Evolutionary conservation across 345 rosid species (phyloP).

Genomic region (Salix brachista): DNA sequence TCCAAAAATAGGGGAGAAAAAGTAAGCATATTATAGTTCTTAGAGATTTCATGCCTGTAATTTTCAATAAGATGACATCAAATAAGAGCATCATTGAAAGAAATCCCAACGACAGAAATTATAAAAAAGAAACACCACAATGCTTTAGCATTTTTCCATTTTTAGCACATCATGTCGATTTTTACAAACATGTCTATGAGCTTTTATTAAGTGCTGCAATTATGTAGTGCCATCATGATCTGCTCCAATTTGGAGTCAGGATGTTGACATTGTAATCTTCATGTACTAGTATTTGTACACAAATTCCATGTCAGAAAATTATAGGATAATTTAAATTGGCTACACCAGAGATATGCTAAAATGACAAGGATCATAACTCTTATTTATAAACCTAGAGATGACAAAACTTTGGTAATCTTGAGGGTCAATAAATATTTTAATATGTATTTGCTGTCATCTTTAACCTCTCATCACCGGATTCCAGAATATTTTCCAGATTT

Average conservation of each 20-base stretch:
- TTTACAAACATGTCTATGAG: neutral
- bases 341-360: neutral
- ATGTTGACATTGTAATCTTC: neutral
- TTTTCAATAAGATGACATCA: neutral
- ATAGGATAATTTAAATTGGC: neutral
- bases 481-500: no score
- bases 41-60: slow-evolving; percentile 4
- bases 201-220: neutral
- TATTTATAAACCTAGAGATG: neutral
- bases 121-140: neutral
- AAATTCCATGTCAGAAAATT: neutral
- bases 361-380: neutral
- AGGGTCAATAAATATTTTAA: neutral
- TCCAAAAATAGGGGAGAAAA: neutral
- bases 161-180: neutral
- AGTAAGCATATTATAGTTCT: slow-evolving; percentile 6
- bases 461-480: no score
- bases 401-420: neutral
- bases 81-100: neutral
- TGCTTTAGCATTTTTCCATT: neutral
- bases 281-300: neutral
- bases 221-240: neutral
- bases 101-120: neutral
- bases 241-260: neutral
- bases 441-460: no score